A percentile compares a stretch with the other conserved stretches of the same genome.
Evolutionary conservation across 2,329 filamentous ascomycete species (phyloP).

Genomic region (Beauveria caledonica): DNA sequence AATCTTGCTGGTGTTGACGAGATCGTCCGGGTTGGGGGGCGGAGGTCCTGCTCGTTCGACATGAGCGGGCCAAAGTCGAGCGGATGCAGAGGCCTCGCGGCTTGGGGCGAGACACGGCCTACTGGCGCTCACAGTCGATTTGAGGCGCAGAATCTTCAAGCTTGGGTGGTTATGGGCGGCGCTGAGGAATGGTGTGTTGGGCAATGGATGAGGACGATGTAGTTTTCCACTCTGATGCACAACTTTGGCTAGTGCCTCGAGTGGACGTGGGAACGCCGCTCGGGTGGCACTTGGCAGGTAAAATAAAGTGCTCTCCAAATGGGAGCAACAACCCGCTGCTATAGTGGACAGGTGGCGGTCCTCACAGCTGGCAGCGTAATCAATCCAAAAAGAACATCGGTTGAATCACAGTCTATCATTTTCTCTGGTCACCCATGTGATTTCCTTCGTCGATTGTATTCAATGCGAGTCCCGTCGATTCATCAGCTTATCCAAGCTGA

Average conservation of each 20-base stretch:
- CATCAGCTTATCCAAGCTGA: no score
- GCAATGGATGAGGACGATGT: constrained; percentile 6
- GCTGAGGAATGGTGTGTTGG: neutral
- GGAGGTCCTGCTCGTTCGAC: constrained; percentile 5
- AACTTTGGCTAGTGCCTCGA: constrained; percentile 8
- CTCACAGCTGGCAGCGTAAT: no score
- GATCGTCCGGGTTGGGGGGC: constrained; percentile 1
- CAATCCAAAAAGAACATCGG: no score
- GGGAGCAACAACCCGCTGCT: neutral
- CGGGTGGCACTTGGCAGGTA: neutral
- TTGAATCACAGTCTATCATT: no score
- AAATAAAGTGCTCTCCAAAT: neutral
- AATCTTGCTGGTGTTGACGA: neutral
- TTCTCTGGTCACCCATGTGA: no score
- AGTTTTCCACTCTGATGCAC: constrained; percentile 11
- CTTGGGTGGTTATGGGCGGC: neutral
- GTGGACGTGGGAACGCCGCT: constrained; percentile 3
- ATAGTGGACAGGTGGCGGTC: neutral
- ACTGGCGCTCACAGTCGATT: neutral
- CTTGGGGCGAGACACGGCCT: neutral
- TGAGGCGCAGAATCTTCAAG: neutral
- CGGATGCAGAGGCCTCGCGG: neutral
- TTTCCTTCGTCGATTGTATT: no score
- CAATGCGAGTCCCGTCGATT: no score
- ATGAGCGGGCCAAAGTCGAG: neutral